Evolutionary conservation across 106 monocot species (phyloP), one percentile per base, ranked within the genome.

Genomic region (Dendrobium officinale): DNA sequence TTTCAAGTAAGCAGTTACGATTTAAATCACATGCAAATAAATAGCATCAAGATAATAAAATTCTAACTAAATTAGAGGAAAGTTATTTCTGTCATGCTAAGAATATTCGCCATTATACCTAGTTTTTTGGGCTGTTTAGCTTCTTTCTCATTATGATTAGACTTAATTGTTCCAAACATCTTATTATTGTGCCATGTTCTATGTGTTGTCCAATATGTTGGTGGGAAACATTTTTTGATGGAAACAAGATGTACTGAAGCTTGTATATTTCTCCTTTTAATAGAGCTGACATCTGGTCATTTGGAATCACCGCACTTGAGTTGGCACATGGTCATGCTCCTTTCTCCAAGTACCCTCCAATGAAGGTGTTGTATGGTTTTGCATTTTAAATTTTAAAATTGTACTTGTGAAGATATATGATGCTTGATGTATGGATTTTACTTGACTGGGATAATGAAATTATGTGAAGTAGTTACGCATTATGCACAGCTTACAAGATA

Each of bases 271-370:
- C 72, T 78, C 49, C 33, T 42, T 45, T 27, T 78, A 47, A 29
- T 85, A 90, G 89, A 83, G 89, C 82, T 82, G 89, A 90, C 42
- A 90, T 90, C 9, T 90, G 89, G 89, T 90, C 89, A 42, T 81
- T 90, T 87, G 89, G 89, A 74, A 90, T 90, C 82, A 87, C 89
- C 70, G 89, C 89, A 27, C 82, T 88, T 31, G 88, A 88, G 81
- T 79, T 88, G 64, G 88, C 88, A 75, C 85, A 88, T 82, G 88
- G 88, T 72, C 88, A 88, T 85, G 84, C 88, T 79, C 88, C 88
- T 58, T 88, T 88, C 73, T 84, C 81, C 31, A 95, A 92, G 79
- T 92, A 95, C 75, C 95, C 95, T 77, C 95, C 95, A 44, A 95
- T 95, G 95, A 95, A 95, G 92, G 95, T 95, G 67, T 70, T 70